Evolutionary conservation across 192 early-diverging fungal genomes (phyloP), one percentile per base, ranked within the genome.

Genomic region (Coemansia sp.): DNA sequence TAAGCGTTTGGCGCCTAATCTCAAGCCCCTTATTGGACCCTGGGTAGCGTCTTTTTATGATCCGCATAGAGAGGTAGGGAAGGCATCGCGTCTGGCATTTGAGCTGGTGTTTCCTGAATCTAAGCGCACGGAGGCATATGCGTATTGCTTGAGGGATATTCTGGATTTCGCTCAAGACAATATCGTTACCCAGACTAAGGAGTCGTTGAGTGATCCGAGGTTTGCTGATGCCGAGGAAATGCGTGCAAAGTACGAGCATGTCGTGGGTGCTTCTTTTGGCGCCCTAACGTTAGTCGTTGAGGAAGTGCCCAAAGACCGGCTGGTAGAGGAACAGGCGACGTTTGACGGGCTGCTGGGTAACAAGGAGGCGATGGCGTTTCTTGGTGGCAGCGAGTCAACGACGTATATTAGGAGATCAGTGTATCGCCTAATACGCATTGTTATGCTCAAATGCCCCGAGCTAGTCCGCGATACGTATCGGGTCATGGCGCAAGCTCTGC

Each of bases 21-120:
- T 99, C 18, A 97, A 94, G 78, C 86, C 88, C 18, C 76, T 98
- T 24, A 87, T 96, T 70, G 93, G 91, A 0, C 80, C 92, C 3
- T 99, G 97, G 97, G 73, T 97, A 22, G 88, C 86, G 3, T 85
- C 89, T 24, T 90, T 85, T 62, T 98, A 94, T 78, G 97, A 99
- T 77, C 89, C 89, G 6, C 85, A 88, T 15, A 87, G 89, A 31
- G 96, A 99, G 66, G 90, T 95, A 51, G 85, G 91, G 1, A 81
- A 78, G 63, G 70, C 85, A 1, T 90, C 93, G 15, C 75, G 86
- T 34, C 33, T 51, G 46, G 77, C 71, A 65, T 71, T 71, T 0
- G 86, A 95, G 90, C 73, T 86, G 15, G 93, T 91, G 13, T 98
- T 98, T 74, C 88, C 95, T 5, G 78, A 84, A 40, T 89, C 89